Conservation (phyloP, 768 basidiomycete species). For the Calocera cornea region DNA sequence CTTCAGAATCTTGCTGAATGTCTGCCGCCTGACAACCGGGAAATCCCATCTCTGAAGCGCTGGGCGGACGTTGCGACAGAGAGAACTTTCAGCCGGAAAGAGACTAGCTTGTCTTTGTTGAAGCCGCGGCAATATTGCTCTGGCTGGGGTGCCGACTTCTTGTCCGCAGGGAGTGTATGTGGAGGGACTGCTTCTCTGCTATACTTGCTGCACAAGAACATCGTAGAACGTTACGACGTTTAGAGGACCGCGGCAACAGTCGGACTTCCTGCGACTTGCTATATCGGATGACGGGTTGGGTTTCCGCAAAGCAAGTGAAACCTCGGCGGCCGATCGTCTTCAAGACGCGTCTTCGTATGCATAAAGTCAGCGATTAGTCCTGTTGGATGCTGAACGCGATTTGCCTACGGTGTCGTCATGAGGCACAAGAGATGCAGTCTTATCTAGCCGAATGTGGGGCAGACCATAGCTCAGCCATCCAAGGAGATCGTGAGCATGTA, state of each 20-base stretch:
- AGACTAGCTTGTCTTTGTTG: background rate
- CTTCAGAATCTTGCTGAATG: background rate
- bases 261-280: background rate
- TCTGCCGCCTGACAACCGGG: background rate
- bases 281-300: background rate
- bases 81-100: background rate
- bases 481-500: background rate
- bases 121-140: conserved; percentile 1
- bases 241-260: no score
- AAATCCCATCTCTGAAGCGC: background rate
- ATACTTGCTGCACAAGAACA: background rate
- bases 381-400: no score
- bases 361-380: no score
- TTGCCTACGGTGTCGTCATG: no score
- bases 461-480: background rate
- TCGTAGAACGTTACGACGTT: no score
- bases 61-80: background rate
- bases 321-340: background rate
- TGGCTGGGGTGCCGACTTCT: no score
- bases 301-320: background rate
- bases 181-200: background rate
- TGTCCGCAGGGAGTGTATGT: no score
- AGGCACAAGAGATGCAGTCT: no score
- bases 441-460: background rate
- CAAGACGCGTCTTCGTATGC: background rate